Evolutionary conservation across 192 early-diverging fungal genomes (phyloP), one percentile per base, ranked within the genome.

Genomic region (Geranomyces michiganensis): DNA sequence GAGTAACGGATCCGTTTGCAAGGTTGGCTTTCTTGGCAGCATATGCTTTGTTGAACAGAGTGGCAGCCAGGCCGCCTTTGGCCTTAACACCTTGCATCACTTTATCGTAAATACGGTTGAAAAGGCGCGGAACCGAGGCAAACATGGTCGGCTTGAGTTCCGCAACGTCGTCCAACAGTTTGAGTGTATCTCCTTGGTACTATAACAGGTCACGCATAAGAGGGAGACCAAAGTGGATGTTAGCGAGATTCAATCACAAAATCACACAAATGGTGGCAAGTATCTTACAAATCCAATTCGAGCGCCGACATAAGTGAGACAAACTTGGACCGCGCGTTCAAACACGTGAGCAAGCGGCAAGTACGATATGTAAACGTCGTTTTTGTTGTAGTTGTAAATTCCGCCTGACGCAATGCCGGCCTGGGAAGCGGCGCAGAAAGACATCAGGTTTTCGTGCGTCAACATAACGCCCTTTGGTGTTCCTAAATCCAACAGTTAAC

Each of bases 341-440:
- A 92, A 92, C 55, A 96, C 88, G 75, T 99, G 96, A 10, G 94
- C 91, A 36, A 99, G 77, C 21, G 97, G 95, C 8, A 98, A 80
- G 71, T 96, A 99, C 21, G 93, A 93, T 60, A 97, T 84, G 65
- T 90, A 85, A 1, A 82, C 71, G 73, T 93, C 90, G 13, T 78
- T 44, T 32, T 69, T 44, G 22, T 60, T 71, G 47, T 68, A 74
- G 24, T 67, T 33, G 58, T 59, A 15, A 65, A 70, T 43, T 58
- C 17, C 70, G 74, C 31, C 21, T 33, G 32, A 61, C 22, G 47
- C 51, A 55, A 66, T 53, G 24, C 69, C 41, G 0, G 21, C 30
- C 30, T 66, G 74, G 36, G 53, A 67, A 0, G 60, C 65, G 26
- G 7, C 59, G n/a, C 21, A 21, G 46, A 67, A 60, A 14, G 56